These are phyloP conservation scores for Diphasiastrum complanatum DNA, from an alignment of 83 land plant genomes.

Conservation along the genomic window DNA sequence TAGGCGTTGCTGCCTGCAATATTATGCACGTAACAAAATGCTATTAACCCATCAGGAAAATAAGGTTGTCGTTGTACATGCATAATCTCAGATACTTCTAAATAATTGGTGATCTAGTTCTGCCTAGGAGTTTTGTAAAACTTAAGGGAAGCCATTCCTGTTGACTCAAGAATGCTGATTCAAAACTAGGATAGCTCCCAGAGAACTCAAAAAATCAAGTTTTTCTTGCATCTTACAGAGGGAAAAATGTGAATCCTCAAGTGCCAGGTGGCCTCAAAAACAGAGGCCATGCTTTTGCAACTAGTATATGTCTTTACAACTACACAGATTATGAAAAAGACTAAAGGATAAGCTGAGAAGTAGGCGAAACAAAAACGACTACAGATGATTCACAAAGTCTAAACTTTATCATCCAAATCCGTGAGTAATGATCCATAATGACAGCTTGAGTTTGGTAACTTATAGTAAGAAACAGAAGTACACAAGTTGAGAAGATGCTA, in stretches of 20 bases:
- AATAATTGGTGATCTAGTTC: too few species aligned
- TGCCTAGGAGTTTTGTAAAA: too few species aligned
- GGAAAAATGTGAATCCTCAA: too few species aligned
- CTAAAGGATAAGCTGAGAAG: background rate
- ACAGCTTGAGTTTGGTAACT: background rate
- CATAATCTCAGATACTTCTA: background rate
- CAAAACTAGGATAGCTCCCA: too few species aligned
- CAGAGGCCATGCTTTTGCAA: too few species aligned
- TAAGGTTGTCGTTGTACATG: background rate
- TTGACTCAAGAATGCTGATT: too few species aligned
- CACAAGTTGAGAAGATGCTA: background rate
- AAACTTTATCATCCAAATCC: background rate
- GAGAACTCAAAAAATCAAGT: too few species aligned
- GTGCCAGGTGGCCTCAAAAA: too few species aligned
- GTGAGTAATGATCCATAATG: background rate
- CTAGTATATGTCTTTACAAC: too few species aligned
- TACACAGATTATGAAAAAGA: background rate
- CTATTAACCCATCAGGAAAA: background rate
- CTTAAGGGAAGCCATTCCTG: too few species aligned
- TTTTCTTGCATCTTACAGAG: too few species aligned
- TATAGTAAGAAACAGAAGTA: background rate
- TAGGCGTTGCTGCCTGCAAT: slow-evolving; percentile 31
- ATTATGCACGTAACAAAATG: background rate
- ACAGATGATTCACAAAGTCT: background rate
- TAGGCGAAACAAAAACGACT: background rate